A percentile compares a stretch with the other conserved stretches of the same genome.
Evolutionary conservation across 257 asterid genomes (phyloP).

Genomic region (Nicotiana undulata): DNA sequence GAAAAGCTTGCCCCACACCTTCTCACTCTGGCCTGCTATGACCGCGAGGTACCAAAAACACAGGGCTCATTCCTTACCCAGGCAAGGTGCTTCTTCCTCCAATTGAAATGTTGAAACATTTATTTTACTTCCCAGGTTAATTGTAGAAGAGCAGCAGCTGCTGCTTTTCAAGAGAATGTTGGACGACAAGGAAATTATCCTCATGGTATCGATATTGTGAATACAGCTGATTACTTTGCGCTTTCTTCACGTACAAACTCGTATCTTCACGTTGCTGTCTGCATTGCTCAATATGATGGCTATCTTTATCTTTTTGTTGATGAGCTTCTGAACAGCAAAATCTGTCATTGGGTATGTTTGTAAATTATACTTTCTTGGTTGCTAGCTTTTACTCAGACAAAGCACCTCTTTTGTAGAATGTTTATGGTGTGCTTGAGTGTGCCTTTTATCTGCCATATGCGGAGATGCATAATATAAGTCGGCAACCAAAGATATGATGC

Average conservation of each 20-base stretch:
- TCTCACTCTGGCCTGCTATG: constrained; percentile 85
- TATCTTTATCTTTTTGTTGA: constrained; percentile 78
- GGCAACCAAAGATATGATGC: neutral
- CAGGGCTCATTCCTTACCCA: neutral
- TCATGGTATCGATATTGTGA: constrained; percentile 87
- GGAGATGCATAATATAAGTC: neutral
- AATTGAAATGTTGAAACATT: constrained; percentile 18
- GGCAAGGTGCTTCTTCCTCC: constrained; percentile 8
- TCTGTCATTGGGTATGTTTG: constrained; percentile 94
- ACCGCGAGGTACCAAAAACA: constrained; percentile 75
- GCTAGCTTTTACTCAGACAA: constrained; percentile 5
- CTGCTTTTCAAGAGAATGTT: constrained; percentile 99
- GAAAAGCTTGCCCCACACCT: constrained; percentile 89
- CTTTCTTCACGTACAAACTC: constrained; percentile 86
- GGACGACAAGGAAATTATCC: constrained; percentile 94
- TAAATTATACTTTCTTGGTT: constrained; percentile 15
- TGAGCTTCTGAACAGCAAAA: constrained; percentile 71
- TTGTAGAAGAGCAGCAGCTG: constrained; percentile 99
- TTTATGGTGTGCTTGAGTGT: neutral
- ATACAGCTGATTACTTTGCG: constrained; percentile 91
- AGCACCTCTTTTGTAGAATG: neutral
- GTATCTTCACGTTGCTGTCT: constrained; percentile 75
- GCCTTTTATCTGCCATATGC: too few species aligned
- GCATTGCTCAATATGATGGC: constrained; percentile 77
- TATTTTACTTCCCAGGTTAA: constrained; percentile 60